These are phyloP conservation scores for Chalciporus chontae DNA, from an alignment of 768 basidiomycete species.

Conservation along the genomic window DNA sequence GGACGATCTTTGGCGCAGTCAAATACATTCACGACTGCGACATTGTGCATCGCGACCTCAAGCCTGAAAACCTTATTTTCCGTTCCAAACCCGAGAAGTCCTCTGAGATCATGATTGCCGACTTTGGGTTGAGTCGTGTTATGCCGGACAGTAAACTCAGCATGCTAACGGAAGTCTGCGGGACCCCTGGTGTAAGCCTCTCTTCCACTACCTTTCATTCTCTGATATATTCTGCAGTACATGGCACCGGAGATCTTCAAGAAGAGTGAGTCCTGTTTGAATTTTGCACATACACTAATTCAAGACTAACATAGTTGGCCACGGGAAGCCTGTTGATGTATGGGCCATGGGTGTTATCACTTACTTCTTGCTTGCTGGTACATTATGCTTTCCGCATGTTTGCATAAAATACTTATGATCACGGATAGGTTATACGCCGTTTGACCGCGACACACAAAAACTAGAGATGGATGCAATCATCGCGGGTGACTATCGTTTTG, in stretches of 20 bases:
- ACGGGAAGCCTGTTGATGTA: constrained; percentile 91
- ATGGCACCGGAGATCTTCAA: constrained; percentile 97
- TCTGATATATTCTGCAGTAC: constrained; percentile 45
- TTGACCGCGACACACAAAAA: constrained; percentile 85
- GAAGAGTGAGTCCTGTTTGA: constrained; percentile 56
- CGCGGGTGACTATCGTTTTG: constrained; percentile 88
- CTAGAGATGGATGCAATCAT: constrained; percentile 97
- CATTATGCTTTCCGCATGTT: not conserved
- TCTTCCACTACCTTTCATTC: not conserved
- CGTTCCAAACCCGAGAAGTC: constrained; percentile 76
- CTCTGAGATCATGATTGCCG: constrained; percentile 94
- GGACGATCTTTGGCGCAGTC: constrained; percentile 84
- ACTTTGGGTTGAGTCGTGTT: constrained; percentile 90
- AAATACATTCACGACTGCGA: constrained; percentile 88
- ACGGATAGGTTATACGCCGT: constrained; percentile 82
- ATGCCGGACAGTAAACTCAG: constrained; percentile 89
- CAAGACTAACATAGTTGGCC: constrained; percentile 56
- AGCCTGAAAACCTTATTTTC: constrained; percentile 98
- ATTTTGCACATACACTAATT: not conserved
- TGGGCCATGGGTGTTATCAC: constrained; percentile 99
- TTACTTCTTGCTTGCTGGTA: constrained; percentile 85
- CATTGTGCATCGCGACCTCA: constrained; percentile 95
- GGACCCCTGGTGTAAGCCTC: constrained; percentile 74
- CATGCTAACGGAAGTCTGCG: constrained; percentile 91
- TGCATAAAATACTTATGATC: not conserved